Evolutionary conservation across 2,329 filamentous ascomycete species (phyloP).

Genomic region (Botrytis aclada): DNA sequence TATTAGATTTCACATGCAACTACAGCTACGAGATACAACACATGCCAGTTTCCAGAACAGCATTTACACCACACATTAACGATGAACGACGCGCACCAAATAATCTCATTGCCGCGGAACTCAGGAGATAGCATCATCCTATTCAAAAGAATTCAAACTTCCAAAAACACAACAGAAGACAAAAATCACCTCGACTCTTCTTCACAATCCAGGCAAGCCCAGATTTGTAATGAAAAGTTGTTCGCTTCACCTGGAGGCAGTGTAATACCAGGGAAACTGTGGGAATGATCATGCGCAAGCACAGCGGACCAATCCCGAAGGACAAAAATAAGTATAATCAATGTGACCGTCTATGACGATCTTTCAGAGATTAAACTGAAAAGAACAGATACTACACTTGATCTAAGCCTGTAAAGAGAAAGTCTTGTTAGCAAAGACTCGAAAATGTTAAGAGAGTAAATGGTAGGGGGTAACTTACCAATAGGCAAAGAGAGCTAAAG

Average conservation of each 20-base stretch:
- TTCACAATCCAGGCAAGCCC: constrained; percentile 53
- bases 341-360: constrained; percentile 65
- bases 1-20: too few relatives aligned
- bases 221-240: constrained; percentile 54
- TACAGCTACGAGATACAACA: too few relatives aligned
- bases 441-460: too few relatives aligned
- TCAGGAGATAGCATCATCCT: too few relatives aligned
- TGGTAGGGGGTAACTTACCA: constrained; percentile 36
- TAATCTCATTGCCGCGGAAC: too few relatives aligned
- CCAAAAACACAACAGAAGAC: neutral
- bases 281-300: constrained; percentile 65
- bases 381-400: constrained; percentile 92
- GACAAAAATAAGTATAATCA: constrained; percentile 83
- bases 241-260: constrained; percentile 70
- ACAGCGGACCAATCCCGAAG: constrained; percentile 56
- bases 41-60: too few relatives aligned
- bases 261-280: constrained; percentile 76
- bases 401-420: constrained; percentile 53
- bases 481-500: constrained; percentile 53
- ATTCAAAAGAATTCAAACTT: neutral
- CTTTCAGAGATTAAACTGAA: constrained; percentile 96
- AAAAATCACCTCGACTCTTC: constrained; percentile 45
- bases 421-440: constrained; percentile 37
- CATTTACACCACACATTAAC: too few relatives aligned
- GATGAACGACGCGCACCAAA: too few relatives aligned